Percentiles rank a stretch among this genome's conserved stretches.
phyloP scores from a whole-genome alignment of 768 basidiomycete genomes.

The Pulveroboletus sp. region DNA sequence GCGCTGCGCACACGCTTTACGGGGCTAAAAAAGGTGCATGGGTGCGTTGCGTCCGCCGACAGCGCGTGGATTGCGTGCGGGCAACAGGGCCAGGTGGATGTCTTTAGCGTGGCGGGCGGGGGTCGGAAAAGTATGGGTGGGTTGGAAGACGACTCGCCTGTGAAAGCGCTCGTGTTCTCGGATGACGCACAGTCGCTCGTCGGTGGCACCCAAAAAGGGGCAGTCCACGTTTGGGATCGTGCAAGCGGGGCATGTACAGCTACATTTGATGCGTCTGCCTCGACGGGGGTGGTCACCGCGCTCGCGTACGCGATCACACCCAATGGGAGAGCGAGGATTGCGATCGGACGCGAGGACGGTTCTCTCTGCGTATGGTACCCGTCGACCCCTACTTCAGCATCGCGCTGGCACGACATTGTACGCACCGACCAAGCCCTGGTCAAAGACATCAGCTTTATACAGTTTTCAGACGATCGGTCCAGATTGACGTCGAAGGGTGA shows the following conservation, averaged over 20 bases:
- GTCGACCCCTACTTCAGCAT: too few species aligned
- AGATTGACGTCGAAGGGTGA: conserved; percentile 10
- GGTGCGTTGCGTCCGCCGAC: not conserved
- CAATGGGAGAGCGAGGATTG: conserved; percentile 1
- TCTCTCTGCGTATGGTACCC: conserved; percentile 17
- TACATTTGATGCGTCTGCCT: not conserved
- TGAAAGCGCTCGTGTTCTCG: conserved; percentile 16
- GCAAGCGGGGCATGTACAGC: conserved; percentile 12
- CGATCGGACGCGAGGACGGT: conserved; percentile 19
- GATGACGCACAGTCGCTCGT: conserved; percentile 11
- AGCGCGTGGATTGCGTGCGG: conserved; percentile 11
- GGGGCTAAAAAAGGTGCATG: conserved; percentile 8
- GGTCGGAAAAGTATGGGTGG: not conserved
- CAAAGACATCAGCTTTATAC: conserved; percentile 4
- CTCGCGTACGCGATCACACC: conserved; percentile 5
- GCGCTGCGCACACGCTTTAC: conserved; percentile 2
- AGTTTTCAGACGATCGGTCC: conserved; percentile 9
- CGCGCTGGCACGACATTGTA: conserved; percentile 9
- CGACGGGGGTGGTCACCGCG: conserved; percentile 16
- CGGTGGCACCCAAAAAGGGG: conserved; percentile 14
- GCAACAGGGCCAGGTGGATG: conserved; percentile 2
- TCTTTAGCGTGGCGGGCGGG: not conserved
- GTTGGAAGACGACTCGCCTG: not conserved
- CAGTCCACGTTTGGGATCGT: conserved; percentile 21
- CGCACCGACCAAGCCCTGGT: conserved; percentile 1